These are phyloP conservation scores for Metarhizium sp. DNA, from an alignment of 2,329 filamentous ascomycete genomes.

Conservation along the genomic window DNA sequence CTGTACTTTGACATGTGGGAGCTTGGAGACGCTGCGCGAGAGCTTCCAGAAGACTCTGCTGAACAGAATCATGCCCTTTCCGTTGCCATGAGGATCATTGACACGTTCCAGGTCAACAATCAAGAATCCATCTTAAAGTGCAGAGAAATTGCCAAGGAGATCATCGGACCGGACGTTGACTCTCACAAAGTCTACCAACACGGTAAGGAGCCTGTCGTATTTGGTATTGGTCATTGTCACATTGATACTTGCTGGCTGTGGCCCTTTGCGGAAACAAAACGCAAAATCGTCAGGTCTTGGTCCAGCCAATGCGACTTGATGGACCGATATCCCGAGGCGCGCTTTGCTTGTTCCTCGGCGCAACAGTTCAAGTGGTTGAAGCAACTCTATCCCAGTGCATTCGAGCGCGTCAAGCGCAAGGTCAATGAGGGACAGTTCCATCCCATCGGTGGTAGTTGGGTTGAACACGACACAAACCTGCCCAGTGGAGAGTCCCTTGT, in stretches of 20 bases:
- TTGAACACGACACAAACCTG: constrained; percentile 97
- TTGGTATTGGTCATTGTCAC: constrained; percentile 89
- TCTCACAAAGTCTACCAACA: constrained; percentile 76
- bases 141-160: constrained; percentile 73
- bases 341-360: constrained; percentile 86
- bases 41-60: constrained; percentile 82
- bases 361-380: constrained; percentile 99
- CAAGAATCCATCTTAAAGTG: constrained; percentile 69
- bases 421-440: constrained; percentile 87
- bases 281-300: constrained; percentile 93
- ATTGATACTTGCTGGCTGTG: constrained; percentile 98
- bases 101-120: constrained; percentile 74
- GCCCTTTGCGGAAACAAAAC: constrained; percentile 96
- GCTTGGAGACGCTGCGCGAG: constrained; percentile 81
- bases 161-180: constrained; percentile 73
- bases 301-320: constrained; percentile 93
- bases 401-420: constrained; percentile 83
- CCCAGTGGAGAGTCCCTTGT: constrained; percentile 91
- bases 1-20: constrained; percentile 94
- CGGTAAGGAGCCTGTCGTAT: constrained; percentile 67
- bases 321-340: constrained; percentile 88
- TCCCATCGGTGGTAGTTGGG: constrained; percentile 95
- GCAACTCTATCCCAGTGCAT: constrained; percentile 76
- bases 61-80: constrained; percentile 80
- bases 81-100: constrained; percentile 80